Base-by-base conservation (phyloP, 192 early-diverging fungal genomes). In the Backusella tuberculispora region DNA sequence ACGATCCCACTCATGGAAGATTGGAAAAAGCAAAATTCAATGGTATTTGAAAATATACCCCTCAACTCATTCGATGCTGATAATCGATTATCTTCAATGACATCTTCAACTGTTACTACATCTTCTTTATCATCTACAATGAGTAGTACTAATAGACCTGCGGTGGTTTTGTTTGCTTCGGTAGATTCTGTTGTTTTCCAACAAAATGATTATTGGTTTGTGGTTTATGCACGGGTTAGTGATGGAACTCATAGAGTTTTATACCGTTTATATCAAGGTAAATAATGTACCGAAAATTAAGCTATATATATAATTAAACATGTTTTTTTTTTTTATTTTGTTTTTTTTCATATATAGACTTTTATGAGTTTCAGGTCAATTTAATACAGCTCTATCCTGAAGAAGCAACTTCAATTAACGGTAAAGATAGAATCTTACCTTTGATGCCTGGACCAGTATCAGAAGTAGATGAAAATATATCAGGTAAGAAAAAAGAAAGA, bases 361-460 rank as follows among this genome's bases (percentile, higher is more conserved):
- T 94, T 85, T 89, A 92, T 74, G 84, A 86, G 74, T 91, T 92
- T 79, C 92, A 92, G 74, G 90, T 89, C 74, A 83, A 84, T 65
- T 82, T 94, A 17, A 72, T 89, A 38, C 84, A 92, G 42, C 73
- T 83, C 45, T 94, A 90, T 79, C 91, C 88, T 10, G 84, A 81
- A 10, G 90, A 91, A 72, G 87, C 89, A 41, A 86, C 86, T 34
- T 76, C 80, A 43, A 84, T 76, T 2, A 24, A 56, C 19, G 85
- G 80, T 12, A 77, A 84, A 29, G 76, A 85, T 69, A 69, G 89
- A 29, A 89, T 85, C 69, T 74, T 92, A 66, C 81, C 90, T 66
- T 90, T 87, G 72, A 88, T 90, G 88, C 88, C 90, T 73, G 85
- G 88, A 38, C 83, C 92, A 65, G 75, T 89, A 37, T 71, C 85